Conservation (phyloP, 441 rosid genomes). For the Adansonia grandidieri region DNA sequence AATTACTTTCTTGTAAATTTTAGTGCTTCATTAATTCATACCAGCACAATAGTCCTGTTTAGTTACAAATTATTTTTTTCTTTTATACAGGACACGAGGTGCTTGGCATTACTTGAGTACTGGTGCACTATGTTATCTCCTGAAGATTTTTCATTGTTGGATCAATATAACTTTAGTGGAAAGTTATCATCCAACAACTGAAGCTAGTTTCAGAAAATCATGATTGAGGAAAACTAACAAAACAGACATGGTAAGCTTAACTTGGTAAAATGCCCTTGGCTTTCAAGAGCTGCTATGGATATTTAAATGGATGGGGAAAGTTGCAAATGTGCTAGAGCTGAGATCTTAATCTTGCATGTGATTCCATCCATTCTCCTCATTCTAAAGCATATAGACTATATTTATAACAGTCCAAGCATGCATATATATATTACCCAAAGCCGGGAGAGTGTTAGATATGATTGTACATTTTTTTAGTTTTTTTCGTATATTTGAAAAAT, state of each 20-base stretch:
- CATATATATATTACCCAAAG: too few species aligned
- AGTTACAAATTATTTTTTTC: not conserved
- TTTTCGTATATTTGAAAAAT: too few species aligned
- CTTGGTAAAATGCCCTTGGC: not conserved
- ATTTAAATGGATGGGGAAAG: not conserved
- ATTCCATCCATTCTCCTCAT: conserved; percentile 10
- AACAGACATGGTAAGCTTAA: conserved; percentile 11
- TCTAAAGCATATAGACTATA: conserved; percentile 22
- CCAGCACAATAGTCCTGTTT: conserved; percentile 13
- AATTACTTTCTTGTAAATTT: not conserved
- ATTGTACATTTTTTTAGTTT: too few species aligned
- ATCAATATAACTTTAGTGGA: conserved; percentile 40
- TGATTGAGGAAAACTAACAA: conserved; percentile 25
- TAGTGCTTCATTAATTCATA: not conserved
- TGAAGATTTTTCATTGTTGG: conserved; percentile 67
- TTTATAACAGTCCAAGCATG: not conserved
- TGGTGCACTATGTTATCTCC: conserved; percentile 59
- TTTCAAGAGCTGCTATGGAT: conserved; percentile 4
- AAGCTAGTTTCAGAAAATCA: conserved; percentile 6
- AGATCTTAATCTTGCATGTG: conserved; percentile 14
- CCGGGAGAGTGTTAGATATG: too few species aligned
- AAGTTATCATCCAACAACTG: conserved; percentile 35
- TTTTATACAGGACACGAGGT: conserved; percentile 56
- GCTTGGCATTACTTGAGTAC: conserved; percentile 67
- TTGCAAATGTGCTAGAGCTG: not conserved